Conservation (phyloP, 2,329 filamentous ascomycete genomes). For the Venturia nashicola region DNA sequence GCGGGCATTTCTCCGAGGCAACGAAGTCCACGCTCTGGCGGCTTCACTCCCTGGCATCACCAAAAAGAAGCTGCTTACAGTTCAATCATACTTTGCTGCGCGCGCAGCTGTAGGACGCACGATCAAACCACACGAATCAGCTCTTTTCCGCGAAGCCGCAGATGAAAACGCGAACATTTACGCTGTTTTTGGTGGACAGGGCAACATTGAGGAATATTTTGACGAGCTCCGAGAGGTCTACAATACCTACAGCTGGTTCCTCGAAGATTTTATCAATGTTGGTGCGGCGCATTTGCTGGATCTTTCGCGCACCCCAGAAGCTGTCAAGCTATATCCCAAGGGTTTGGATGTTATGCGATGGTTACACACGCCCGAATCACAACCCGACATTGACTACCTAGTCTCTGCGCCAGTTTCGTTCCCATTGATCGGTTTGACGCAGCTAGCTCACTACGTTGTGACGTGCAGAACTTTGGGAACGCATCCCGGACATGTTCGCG, state of each 20-base stretch:
- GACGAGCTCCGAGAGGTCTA: slow-evolving; percentile 90
- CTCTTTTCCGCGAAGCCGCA: slow-evolving; percentile 75
- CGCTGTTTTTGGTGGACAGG: slow-evolving; percentile 91
- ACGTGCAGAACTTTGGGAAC: slow-evolving; percentile 85
- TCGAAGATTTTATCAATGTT: slow-evolving; percentile 69
- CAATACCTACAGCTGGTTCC: slow-evolving; percentile 80
- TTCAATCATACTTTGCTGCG: slow-evolving; percentile 84
- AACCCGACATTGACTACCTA: slow-evolving; percentile 87
- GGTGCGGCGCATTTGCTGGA: slow-evolving; percentile 80
- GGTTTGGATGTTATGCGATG: slow-evolving; percentile 91
- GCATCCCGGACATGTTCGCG: slow-evolving; percentile 76
- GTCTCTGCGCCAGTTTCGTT: slow-evolving; percentile 93
- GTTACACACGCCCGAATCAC: slow-evolving; percentile 79
- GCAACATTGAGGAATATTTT: slow-evolving; percentile 99
- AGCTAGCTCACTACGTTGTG: slow-evolving; percentile 89
- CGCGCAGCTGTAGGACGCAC: slow-evolving; percentile 72
- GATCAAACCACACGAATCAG: slow-evolving; percentile 88
- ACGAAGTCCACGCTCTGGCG: slow-evolving; percentile 88
- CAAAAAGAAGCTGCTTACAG: slow-evolving; percentile 80
- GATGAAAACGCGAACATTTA: slow-evolving; percentile 79
- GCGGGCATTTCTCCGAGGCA: slow-evolving; percentile 83
- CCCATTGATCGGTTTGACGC: slow-evolving; percentile 88
- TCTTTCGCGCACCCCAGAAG: slow-evolving; percentile 69
- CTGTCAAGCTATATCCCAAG: slow-evolving; percentile 93
- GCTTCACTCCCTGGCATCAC: slow-evolving; percentile 80